Percentiles rank a stretch among this genome's conserved stretches.
Conservation (phyloP, 108 stramenopile genomes). For the Skeletonema potamos region DNA sequence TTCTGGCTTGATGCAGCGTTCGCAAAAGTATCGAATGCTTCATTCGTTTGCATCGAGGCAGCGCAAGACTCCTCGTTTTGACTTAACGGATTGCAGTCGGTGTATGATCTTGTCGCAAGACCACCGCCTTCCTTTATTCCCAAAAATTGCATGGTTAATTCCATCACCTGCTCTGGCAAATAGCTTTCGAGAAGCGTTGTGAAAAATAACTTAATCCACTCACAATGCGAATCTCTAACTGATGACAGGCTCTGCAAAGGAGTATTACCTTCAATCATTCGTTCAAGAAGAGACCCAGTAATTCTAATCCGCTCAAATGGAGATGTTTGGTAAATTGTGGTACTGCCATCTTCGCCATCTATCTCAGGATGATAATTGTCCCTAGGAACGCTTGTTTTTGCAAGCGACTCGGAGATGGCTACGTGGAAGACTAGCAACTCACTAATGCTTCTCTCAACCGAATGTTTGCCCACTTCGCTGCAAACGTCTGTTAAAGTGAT, state of each 20-base stretch:
- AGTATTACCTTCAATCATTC: neutral
- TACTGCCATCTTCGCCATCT: neutral
- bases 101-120: neutral
- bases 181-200: neutral
- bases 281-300: neutral
- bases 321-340: neutral
- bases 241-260: neutral
- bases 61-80: neutral
- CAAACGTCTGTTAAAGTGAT: constrained; percentile 17
- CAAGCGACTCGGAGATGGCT: constrained; percentile 23
- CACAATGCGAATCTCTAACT: neutral
- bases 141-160: neutral
- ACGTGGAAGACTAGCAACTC: constrained; percentile 33
- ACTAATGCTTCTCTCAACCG: constrained; percentile 10
- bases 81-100: neutral
- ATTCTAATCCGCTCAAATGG: neutral
- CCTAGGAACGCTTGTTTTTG: neutral
- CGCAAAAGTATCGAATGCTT: neutral
- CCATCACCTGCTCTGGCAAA: neutral
- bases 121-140: neutral
- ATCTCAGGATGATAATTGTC: neutral
- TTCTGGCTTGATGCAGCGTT: neutral
- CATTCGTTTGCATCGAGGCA: neutral
- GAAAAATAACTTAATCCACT: neutral
- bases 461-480: neutral